phyloP scores from a whole-genome alignment of 2,329 filamentous ascomycete species.

The Exserohilum rostratum region DNA sequence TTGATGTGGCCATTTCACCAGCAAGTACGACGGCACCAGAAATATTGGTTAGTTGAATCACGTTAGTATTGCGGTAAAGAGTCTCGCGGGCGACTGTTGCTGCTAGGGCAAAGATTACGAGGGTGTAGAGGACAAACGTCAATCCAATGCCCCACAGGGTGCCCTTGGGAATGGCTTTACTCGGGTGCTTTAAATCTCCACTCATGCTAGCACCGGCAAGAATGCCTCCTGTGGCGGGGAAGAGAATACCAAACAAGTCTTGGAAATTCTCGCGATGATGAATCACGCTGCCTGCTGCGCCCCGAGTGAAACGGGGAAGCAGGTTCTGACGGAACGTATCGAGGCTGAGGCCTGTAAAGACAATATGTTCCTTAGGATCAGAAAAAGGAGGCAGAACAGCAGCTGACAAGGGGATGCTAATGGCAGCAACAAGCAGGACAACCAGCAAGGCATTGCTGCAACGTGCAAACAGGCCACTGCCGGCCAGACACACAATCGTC shows the following conservation, averaged over 20 bases:
- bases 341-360: constrained; percentile 78
- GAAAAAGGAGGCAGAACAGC: constrained; percentile 71
- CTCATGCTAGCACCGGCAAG: constrained; percentile 86
- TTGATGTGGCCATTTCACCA: constrained; percentile 80
- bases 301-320: constrained; percentile 68
- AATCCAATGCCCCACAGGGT: constrained; percentile 77
- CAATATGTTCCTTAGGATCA: constrained; percentile 65
- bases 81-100: constrained; percentile 75
- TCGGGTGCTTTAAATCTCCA: constrained; percentile 80
- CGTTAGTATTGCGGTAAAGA: constrained; percentile 75
- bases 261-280: constrained; percentile 73
- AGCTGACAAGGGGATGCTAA: constrained; percentile 83
- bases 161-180: constrained; percentile 83
- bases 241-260: constrained; percentile 83
- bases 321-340: constrained; percentile 76
- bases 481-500: constrained; percentile 76
- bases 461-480: constrained; percentile 78
- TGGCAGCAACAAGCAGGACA: constrained; percentile 72
- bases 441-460: constrained; percentile 78
- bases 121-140: constrained; percentile 76
- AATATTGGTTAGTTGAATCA: constrained; percentile 82
- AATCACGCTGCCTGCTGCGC: constrained; percentile 66
- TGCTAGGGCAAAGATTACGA: constrained; percentile 80
- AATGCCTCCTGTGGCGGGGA: constrained; percentile 70
- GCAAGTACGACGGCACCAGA: constrained; percentile 75